phyloP scores from a whole-genome alignment of 805 yeast species.

The Wickerhamomyces bovis region DNA sequence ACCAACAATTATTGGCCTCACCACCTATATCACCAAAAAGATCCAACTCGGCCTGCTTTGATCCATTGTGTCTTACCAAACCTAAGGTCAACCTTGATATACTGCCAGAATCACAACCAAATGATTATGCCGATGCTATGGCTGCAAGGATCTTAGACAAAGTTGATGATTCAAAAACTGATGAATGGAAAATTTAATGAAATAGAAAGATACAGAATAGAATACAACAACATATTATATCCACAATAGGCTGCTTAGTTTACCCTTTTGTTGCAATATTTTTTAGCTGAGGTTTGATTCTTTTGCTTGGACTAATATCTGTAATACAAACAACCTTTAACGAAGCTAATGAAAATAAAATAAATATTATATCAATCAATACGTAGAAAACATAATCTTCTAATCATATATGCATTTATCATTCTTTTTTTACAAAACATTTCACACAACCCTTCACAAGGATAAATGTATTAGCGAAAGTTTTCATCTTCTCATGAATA shows the following conservation, averaged over 20 bases:
- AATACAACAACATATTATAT: not conserved
- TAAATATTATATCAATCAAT: not conserved
- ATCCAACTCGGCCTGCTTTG: conserved; percentile 5
- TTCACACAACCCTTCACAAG: not conserved
- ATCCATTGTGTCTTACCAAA: conserved; percentile 8
- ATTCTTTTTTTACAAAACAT: not conserved
- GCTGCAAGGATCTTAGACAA: conserved; percentile 23
- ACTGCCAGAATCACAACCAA: not conserved
- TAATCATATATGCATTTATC: not conserved
- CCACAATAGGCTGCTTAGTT: too few relatives aligned
- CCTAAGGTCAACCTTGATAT: not conserved
- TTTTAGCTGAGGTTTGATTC: too few relatives aligned
- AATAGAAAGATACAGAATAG: not conserved
- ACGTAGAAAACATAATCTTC: not conserved
- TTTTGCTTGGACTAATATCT: too few relatives aligned
- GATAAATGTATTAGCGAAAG: too few relatives aligned
- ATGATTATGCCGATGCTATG: conserved; percentile 24
- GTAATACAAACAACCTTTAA: not conserved
- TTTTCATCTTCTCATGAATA: not conserved
- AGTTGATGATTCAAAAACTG: conserved; percentile 14
- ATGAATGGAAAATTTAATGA: conserved; percentile 22
- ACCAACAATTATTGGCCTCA: conserved; percentile 5
- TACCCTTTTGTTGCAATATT: too few relatives aligned
- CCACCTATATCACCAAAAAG: conserved; percentile 13
- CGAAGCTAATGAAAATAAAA: conserved; percentile 6